Percentiles rank a stretch among this genome's conserved stretches.
These are phyloP conservation scores for Infundibulicybe gibba DNA, from an alignment of 768 basidiomycete genomes.

Conservation along the genomic window DNA sequence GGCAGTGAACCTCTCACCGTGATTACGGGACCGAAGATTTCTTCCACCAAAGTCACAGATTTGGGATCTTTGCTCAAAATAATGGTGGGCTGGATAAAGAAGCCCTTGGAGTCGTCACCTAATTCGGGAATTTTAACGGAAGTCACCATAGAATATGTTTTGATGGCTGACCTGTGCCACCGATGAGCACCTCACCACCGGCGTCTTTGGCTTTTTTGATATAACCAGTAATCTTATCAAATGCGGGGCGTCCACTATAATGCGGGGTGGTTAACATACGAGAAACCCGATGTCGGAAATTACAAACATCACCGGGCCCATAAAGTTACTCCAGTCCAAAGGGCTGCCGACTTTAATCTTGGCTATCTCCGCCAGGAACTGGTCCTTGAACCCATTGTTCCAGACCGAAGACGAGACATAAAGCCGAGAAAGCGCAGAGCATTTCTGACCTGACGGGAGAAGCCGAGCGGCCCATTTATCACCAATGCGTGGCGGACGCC, in stretches of 20 bases:
- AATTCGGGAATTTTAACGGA: neutral
- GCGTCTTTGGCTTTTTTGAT: conserved; percentile 83
- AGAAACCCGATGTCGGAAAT: neutral
- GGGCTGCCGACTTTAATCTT: conserved; percentile 85
- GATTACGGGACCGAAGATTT: conserved; percentile 96
- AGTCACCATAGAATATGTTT: neutral
- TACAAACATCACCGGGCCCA: conserved; percentile 93
- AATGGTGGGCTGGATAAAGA: conserved; percentile 91
- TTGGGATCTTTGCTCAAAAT: conserved; percentile 90
- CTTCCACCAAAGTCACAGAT: conserved; percentile 86
- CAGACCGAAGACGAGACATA: conserved; percentile 90
- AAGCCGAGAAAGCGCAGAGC: conserved; percentile 87
- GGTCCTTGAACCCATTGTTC: conserved; percentile 82
- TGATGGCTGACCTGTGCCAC: conserved; percentile 61
- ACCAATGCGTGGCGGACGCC: too few species aligned
- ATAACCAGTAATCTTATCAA: conserved; percentile 80
- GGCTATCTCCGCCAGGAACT: conserved; percentile 66
- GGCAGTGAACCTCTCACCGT: conserved; percentile 49
- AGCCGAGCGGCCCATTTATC: neutral
- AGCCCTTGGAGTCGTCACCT: conserved; percentile 91
- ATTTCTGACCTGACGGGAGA: conserved; percentile 85
- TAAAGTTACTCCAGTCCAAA: conserved; percentile 77
- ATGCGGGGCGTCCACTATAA: conserved; percentile 76
- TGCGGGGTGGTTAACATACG: neutral
- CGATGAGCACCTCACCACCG: conserved; percentile 87